Evolutionary conservation across 2,329 filamentous ascomycete species (phyloP).

Genomic region (Chalaropsis thielavioides): DNA sequence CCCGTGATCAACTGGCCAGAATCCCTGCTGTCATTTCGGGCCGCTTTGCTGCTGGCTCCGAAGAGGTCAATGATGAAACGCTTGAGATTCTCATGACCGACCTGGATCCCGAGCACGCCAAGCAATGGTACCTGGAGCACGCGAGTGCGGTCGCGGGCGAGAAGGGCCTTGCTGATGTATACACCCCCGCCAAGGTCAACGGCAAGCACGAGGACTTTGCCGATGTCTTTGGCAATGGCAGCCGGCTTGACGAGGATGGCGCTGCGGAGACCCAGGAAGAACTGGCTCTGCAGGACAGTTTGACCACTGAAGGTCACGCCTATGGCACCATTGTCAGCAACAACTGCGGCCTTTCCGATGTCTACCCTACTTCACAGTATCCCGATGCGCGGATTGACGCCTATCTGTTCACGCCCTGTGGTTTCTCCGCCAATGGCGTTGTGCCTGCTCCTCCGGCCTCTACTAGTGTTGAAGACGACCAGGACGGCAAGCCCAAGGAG

Average conservation of each 20-base stretch:
- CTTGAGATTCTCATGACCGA: conserved; percentile 61
- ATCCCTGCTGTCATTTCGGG: conserved; percentile 36
- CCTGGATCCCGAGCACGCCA: conserved; percentile 51
- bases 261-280: conserved; percentile 28
- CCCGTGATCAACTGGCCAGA: conserved; percentile 31
- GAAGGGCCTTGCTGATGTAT: conserved; percentile 49
- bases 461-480: conserved; percentile 27
- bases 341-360: conserved; percentile 69
- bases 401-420: conserved; percentile 91
- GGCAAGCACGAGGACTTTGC: conserved; percentile 43
- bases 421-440: conserved; percentile 93
- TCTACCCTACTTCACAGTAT: conserved; percentile 77
- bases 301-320: conserved; percentile 86
- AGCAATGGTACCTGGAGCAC: conserved; percentile 53
- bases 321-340: conserved; percentile 88
- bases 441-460: conserved; percentile 55
- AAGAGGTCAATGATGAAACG: conserved; percentile 55
- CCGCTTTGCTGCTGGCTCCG: conserved; percentile 27
- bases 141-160: conserved; percentile 83
- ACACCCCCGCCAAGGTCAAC: conserved; percentile 12
- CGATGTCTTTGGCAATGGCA: conserved; percentile 67
- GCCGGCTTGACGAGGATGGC: conserved; percentile 36
- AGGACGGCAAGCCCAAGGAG: background rate
- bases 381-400: conserved; percentile 89
- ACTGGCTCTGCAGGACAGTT: conserved; percentile 46